These are phyloP conservation scores for Immersiella caudata DNA, from an alignment of 495 filamentous ascomycete genomes.

Conservation along the genomic window DNA sequence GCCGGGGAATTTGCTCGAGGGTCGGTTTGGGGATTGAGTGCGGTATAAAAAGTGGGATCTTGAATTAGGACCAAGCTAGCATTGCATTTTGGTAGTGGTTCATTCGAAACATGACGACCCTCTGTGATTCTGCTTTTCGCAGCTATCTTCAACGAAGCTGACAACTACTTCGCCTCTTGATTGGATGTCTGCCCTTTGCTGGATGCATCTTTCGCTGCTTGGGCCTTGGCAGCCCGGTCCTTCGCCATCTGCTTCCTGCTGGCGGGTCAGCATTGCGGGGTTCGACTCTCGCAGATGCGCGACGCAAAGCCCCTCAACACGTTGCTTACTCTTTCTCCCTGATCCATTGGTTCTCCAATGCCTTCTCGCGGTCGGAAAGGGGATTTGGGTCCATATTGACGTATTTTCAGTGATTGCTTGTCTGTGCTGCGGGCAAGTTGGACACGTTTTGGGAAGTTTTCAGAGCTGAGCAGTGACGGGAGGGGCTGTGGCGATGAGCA, in stretches of 20 bases:
- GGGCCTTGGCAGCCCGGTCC: constrained; percentile 24
- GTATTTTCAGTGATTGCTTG: background rate
- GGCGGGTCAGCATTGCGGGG: background rate
- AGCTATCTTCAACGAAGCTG: too few species aligned
- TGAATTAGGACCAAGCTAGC: too few species aligned
- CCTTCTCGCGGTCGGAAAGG: constrained; percentile 37
- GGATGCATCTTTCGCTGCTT: constrained; percentile 13
- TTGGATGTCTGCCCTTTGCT: background rate
- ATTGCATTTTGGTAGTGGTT: too few species aligned
- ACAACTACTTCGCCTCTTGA: constrained; percentile 5
- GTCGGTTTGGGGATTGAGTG: too few species aligned
- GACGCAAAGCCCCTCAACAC: background rate
- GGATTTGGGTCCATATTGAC: constrained; percentile 35
- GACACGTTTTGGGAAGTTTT: too few species aligned
- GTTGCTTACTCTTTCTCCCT: constrained; percentile 36
- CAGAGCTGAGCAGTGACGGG: too few species aligned
- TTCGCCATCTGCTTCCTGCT: constrained; percentile 31
- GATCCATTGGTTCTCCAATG: constrained; percentile 40
- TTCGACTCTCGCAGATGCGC: background rate
- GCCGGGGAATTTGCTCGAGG: too few species aligned
- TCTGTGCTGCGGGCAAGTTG: too few species aligned
- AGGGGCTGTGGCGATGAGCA: background rate
- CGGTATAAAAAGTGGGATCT: too few species aligned
- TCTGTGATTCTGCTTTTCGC: background rate
- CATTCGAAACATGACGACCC: background rate